A percentile compares a stretch with the other conserved stretches of the same genome.
phyloP scores from a whole-genome alignment of 2,329 filamentous ascomycete species.

The Fusarium guadeloupense region DNA sequence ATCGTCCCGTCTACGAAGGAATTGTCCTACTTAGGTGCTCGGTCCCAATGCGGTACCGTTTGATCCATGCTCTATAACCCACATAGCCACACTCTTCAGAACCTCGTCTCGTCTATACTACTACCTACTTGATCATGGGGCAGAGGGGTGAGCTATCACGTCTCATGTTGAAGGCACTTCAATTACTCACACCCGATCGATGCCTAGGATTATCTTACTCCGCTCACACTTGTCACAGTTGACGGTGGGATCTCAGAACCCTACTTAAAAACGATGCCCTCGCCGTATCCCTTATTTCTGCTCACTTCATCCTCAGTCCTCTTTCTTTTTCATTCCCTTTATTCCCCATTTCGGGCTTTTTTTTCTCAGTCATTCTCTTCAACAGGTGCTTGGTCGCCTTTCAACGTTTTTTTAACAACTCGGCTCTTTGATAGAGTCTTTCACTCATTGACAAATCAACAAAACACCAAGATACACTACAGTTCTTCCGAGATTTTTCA shows the following conservation, averaged over 20 bases:
- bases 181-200: slow-evolving; percentile 40
- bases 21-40: slow-evolving; percentile 10
- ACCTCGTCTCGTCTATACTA: slow-evolving; percentile 31
- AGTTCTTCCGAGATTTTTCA: slow-evolving; percentile 15
- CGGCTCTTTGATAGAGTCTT: slow-evolving; percentile 44
- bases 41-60: slow-evolving; percentile 28
- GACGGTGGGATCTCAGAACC: slow-evolving; percentile 20
- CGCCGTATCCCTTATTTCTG: slow-evolving; percentile 15
- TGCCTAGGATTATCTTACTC: slow-evolving; percentile 32
- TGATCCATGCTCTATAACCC: slow-evolving; percentile 17
- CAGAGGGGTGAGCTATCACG: slow-evolving; percentile 31
- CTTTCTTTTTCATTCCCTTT: slow-evolving; percentile 36
- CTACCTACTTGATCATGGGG: slow-evolving; percentile 15
- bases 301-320: slow-evolving; percentile 32
- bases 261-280: slow-evolving; percentile 33
- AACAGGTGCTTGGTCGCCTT: slow-evolving; percentile 43
- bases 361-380: slow-evolving; percentile 43
- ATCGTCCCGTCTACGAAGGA: slow-evolving; percentile 14
- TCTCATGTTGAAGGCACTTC: slow-evolving; percentile 43
- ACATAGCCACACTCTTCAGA: slow-evolving; percentile 24
- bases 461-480: slow-evolving; percentile 25
- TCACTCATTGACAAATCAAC: slow-evolving; percentile 37
- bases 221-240: slow-evolving; percentile 19
- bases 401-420: slow-evolving; percentile 23
- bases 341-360: slow-evolving; percentile 37